Evolutionary conservation across 805 yeast genomes (phyloP).

Genomic region (Ogataea neopini): DNA sequence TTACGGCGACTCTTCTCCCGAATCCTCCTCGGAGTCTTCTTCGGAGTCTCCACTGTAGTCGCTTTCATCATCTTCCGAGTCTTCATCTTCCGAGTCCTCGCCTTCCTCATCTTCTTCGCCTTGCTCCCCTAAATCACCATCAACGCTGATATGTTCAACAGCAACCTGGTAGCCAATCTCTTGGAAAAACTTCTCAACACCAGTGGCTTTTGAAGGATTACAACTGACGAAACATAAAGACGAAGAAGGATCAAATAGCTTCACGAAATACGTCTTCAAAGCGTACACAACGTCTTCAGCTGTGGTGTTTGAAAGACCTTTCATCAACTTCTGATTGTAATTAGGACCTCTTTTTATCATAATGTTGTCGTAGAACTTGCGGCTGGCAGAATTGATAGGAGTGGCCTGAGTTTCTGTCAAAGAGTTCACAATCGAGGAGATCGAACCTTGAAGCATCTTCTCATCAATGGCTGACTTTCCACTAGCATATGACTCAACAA

Average conservation of each 20-base stretch:
- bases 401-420: constrained; percentile 72
- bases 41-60: constrained; percentile 11
- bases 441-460: constrained; percentile 66
- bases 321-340: constrained; percentile 55
- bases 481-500: constrained; percentile 58
- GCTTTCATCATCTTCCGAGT: constrained; percentile 29
- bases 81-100: constrained; percentile 29
- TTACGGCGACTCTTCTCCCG: not conserved
- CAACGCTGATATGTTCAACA: constrained; percentile 53
- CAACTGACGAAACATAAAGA: constrained; percentile 71
- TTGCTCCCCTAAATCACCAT: constrained; percentile 25
- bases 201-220: constrained; percentile 62
- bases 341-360: constrained; percentile 71
- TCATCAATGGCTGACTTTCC: constrained; percentile 59
- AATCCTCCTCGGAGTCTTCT: constrained; percentile 11
- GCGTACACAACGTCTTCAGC: constrained; percentile 50
- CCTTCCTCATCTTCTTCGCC: constrained; percentile 35
- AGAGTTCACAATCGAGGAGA: constrained; percentile 71
- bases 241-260: constrained; percentile 56
- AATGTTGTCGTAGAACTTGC: constrained; percentile 64
- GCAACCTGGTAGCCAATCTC: constrained; percentile 57
- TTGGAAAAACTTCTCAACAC: constrained; percentile 47
- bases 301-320: constrained; percentile 52
- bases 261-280: constrained; percentile 60
- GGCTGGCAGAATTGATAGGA: constrained; percentile 60